phyloP scores from a whole-genome alignment of 2,329 filamentous ascomycete genomes.

The Penicillium sp. region DNA sequence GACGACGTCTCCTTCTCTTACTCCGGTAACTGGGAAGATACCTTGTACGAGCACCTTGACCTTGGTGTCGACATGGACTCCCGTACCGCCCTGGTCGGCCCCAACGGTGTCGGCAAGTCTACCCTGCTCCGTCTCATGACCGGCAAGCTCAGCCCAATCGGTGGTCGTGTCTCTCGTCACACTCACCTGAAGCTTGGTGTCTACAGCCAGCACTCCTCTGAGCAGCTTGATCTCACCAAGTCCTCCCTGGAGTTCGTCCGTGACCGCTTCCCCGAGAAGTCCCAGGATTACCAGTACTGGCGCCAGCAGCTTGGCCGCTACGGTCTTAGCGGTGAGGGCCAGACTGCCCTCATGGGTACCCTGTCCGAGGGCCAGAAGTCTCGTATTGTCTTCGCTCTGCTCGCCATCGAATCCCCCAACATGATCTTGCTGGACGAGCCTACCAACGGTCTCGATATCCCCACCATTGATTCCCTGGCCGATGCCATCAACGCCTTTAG shows the following conservation, averaged over 20 bases:
- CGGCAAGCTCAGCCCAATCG: constrained; percentile 81
- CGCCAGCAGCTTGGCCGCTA: constrained; percentile 94
- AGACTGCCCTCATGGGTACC: constrained; percentile 97
- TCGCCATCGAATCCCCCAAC: constrained; percentile 94
- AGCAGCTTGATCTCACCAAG: constrained; percentile 98
- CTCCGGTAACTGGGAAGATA: constrained; percentile 82
- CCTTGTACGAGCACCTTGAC: constrained; percentile 93
- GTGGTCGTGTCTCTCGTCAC: constrained; percentile 79
- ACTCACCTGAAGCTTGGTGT: constrained; percentile 97
- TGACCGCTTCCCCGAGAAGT: constrained; percentile 84
- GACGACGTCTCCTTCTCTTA: constrained; percentile 98
- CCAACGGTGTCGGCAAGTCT: constrained; percentile 99
- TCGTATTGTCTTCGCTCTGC: constrained; percentile 93
- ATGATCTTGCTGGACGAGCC: constrained; percentile 98
- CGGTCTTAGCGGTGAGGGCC: constrained; percentile 85
- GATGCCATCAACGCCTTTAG: constrained; percentile 96
- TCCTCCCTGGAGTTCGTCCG: constrained; percentile 95
- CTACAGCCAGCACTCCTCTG: constrained; percentile 97
- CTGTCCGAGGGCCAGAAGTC: constrained; percentile 97
- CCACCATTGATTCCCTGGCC: constrained; percentile 94
- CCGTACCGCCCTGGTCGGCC: constrained; percentile 90
- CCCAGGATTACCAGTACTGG: constrained; percentile 99
- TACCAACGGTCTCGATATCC: constrained; percentile 98
- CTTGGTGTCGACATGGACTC: constrained; percentile 99
- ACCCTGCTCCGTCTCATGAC: constrained; percentile 96